Base-by-base conservation (phyloP, 257 asterid genomes). In the Coffea eugenioides region DNA sequence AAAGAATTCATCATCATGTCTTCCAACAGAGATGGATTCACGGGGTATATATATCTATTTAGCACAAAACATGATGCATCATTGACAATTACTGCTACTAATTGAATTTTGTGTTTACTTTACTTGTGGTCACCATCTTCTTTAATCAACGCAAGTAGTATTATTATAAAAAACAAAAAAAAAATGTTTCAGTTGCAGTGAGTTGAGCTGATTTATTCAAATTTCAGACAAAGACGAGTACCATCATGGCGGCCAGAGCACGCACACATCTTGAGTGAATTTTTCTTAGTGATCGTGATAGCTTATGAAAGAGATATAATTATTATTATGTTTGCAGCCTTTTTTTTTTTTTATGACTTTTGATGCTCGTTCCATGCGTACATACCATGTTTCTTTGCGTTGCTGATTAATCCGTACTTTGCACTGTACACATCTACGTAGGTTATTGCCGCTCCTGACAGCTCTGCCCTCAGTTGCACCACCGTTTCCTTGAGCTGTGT, bases 361-460 rank as follows among this genome's bases (percentile, higher is more conserved):
- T 62, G 6, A 62, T 2, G 36, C 69, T 25, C 13, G 69, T 62
- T 57, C 61, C 36, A 31, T 27, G 15, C 16, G 41, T 10, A 10
- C 56, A 23, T 74, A 85, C 97, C 97, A 85, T 82, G 87, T 39
- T 70, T 81, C 69, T 78, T 89, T 46, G 92, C 90, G 0, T 85
- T 67, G 76, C 85, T 80, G 85, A 94, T 91, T 43, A 94, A 76
- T 25, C 87, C 89, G 71, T 91, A 88, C 85, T 92, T 92, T 36
- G 94, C 97, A 1, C 49, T 81, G 78, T 86, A 91, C 76, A 93
- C 84, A 36, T 94, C 98, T 4, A 90, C 96, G 21, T 89, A 86
- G 49, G 89, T 82, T 68, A 94, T 20, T 1, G 90, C 76, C 15
- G 96, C 92, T 14, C 69, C 85, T 14, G 86, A 64, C 14, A 90